Conservation (phyloP, 2,329 filamentous ascomycete species). For the Tolypocladium tropicale region DNA sequence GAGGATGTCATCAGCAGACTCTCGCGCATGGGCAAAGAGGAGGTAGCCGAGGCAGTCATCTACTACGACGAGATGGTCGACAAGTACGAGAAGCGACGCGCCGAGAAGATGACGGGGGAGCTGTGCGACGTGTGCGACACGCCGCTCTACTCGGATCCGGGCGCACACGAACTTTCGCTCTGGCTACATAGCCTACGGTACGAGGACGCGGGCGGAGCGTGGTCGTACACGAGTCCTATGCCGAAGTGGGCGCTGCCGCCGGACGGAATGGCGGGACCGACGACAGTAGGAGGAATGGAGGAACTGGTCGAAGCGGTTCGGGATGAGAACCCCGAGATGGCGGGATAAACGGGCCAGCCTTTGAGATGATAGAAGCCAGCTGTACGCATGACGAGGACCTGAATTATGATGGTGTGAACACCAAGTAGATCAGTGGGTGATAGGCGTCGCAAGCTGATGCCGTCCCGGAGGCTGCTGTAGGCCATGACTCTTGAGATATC, state of each 20-base stretch:
- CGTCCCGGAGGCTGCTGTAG: too few relatives aligned
- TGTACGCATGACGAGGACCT: neutral
- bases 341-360: constrained; percentile 4
- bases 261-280: constrained; percentile 59
- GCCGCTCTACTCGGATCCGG: constrained; percentile 86
- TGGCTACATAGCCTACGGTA: constrained; percentile 92
- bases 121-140: constrained; percentile 75
- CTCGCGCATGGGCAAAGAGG: constrained; percentile 85
- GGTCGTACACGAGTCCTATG: constrained; percentile 79
- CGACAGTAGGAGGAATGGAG: constrained; percentile 51
- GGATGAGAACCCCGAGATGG: constrained; percentile 31
- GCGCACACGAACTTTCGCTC: constrained; percentile 78
- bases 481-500: neutral
- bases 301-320: constrained; percentile 46
- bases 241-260: constrained; percentile 84
- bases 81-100: constrained; percentile 79
- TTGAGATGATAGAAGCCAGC: neutral
- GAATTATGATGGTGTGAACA: neutral
- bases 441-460: neutral
- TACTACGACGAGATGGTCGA: constrained; percentile 94
- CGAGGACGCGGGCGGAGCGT: constrained; percentile 69
- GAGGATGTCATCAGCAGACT: constrained; percentile 83
- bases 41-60: constrained; percentile 79
- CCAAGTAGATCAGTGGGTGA: neutral
- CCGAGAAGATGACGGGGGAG: constrained; percentile 86